Base-by-base conservation (phyloP, 2,329 filamentous ascomycete species). In the Sporothrix globosa region DNA sequence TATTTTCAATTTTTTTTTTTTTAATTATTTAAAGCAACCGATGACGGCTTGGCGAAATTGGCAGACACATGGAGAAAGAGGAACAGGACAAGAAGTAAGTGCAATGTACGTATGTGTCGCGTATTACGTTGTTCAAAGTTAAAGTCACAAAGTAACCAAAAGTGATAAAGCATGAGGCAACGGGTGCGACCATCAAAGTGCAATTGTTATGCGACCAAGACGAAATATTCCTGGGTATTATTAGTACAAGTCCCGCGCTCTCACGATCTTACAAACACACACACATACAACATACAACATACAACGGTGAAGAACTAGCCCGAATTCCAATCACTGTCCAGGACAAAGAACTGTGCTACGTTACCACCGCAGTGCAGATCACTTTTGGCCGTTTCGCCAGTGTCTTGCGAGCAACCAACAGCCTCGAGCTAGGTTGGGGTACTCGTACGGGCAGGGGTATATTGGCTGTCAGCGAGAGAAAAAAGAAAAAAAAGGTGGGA, bases 281-380 rank as follows among this genome's bases (percentile, higher is more conserved):
- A 13, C 11, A 44, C 11, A 3, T 14, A 44, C 10, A 2, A 13
- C 1, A 13, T 9, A 17, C 41, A 30, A 6, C 48, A 50, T n/a
- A n/a, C 48, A 50, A 63, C 58, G n/a, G 58, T 46, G 44, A 52
- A 39, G 27, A 24, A 52, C 63, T 39, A 24, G 44, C 7, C 46
- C 44, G 10, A 52, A 4, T 3, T 21, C 34, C 21, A n/a, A 50
- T 34, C 41, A 14, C 41, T 24, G n/a, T 5, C 17, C 41, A 30
- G 44, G 41, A 21, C 41, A 13, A n/a, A 48, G 27, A 39, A 61
- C 41, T 50, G 60, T 60, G 69, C 46, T 65, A 63, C 69, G 69
- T 63, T 50, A 60, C 54, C 69, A 61, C 61, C 19, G 27, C 63
- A 27, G 53, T 60, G 67, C 67, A 68, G 67, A 56, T 50, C 65